Evolutionary conservation across 2,329 filamentous ascomycete species (phyloP).

Genomic region (Pezicula radicicola): DNA sequence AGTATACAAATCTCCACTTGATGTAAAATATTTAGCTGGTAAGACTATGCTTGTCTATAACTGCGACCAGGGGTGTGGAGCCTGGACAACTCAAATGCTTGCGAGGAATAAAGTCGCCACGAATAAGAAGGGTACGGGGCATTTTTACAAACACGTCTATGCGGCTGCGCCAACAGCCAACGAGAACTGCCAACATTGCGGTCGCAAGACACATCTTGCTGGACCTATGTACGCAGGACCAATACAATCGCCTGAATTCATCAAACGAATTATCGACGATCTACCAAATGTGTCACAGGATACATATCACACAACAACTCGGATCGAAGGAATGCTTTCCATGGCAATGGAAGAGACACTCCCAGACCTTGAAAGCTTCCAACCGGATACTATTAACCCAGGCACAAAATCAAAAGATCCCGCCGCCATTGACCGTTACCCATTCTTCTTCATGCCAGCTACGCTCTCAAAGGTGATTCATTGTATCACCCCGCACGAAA

Average conservation of each 20-base stretch:
- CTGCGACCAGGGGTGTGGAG: constrained; percentile 88
- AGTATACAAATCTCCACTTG: constrained; percentile 73
- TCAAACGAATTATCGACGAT: constrained; percentile 72
- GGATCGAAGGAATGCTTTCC: constrained; percentile 88
- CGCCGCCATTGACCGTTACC: constrained; percentile 67
- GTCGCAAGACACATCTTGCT: constrained; percentile 78
- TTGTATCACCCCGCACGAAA: constrained; percentile 75
- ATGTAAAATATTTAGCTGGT: constrained; percentile 85
- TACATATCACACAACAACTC: constrained; percentile 74
- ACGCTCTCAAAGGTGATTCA: constrained; percentile 74
- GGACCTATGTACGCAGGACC: constrained; percentile 95
- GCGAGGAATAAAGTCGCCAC: constrained; percentile 63
- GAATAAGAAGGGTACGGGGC: constrained; percentile 67
- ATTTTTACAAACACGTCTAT: constrained; percentile 76
- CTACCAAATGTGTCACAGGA: constrained; percentile 64
- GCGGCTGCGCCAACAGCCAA: constrained; percentile 67
- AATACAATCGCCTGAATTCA: constrained; percentile 80
- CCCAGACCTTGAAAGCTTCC: constrained; percentile 11
- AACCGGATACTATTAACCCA: constrained; percentile 34
- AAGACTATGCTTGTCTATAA: constrained; percentile 93
- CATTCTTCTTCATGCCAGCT: constrained; percentile 84
- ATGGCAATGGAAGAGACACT: constrained; percentile 75
- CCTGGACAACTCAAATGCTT: constrained; percentile 81
- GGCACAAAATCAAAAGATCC: constrained; percentile 45
- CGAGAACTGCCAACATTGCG: constrained; percentile 76